Percentiles rank a stretch among this genome's conserved stretches.
phyloP scores from a whole-genome alignment of 371 early-diverging fungal genomes.

The Entomophthora muscae region DNA sequence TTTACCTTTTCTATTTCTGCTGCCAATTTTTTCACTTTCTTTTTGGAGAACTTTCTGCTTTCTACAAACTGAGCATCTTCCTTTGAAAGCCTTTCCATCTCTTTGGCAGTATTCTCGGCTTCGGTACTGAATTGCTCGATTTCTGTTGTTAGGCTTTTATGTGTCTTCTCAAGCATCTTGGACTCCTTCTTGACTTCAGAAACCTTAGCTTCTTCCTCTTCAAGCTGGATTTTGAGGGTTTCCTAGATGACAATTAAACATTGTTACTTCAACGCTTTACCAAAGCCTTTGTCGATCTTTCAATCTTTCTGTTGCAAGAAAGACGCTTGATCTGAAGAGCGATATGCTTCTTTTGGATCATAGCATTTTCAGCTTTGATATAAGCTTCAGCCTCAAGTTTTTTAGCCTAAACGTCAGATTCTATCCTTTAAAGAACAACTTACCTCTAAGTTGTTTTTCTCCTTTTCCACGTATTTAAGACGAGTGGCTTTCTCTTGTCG shows the following conservation, averaged over 20 bases:
- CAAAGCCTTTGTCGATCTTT: neutral
- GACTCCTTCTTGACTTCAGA: constrained; percentile 32
- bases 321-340: neutral
- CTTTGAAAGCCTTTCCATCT: constrained; percentile 54
- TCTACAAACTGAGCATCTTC: constrained; percentile 61
- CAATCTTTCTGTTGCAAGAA: neutral
- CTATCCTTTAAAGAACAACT: neutral
- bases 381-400: constrained; percentile 72
- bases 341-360: constrained; percentile 31
- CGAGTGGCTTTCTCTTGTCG: constrained; percentile 68
- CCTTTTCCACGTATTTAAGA: constrained; percentile 33
- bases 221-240: constrained; percentile 27
- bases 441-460: constrained; percentile 13
- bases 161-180: constrained; percentile 28
- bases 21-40: constrained; percentile 39
- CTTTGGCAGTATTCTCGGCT: constrained; percentile 27
- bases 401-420: constrained; percentile 24
- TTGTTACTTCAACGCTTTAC: no score
- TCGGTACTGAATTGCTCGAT: constrained; percentile 42
- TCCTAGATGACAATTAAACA: no score
- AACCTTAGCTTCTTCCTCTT: constrained; percentile 35
- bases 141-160: constrained; percentile 32
- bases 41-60: constrained; percentile 57
- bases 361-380: constrained; percentile 58
- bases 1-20: constrained; percentile 23